Conservation (phyloP, 352 stramenopile species). For the Globisporangium polare region DNA sequence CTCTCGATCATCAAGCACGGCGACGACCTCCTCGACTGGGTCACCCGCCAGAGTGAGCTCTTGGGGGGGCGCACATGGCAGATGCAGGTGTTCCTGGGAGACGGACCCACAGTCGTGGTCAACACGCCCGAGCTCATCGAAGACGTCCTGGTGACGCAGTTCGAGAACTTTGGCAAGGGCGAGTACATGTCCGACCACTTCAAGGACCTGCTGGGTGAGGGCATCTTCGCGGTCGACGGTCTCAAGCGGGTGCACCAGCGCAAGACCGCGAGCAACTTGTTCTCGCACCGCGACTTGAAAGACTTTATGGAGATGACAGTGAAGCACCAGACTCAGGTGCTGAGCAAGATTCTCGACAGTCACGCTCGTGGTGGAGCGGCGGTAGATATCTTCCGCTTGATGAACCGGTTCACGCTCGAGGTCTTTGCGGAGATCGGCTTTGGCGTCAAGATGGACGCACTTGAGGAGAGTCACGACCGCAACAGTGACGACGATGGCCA, state of each 20-base stretch:
- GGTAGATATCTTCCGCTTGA: constrained; percentile 17
- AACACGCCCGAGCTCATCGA: constrained; percentile 26
- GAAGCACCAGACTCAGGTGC: neutral
- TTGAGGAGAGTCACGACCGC: neutral
- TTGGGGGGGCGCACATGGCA: constrained; percentile 24
- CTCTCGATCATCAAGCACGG: constrained; percentile 20
- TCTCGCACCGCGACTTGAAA: constrained; percentile 30
- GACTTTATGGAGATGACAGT: constrained; percentile 27
- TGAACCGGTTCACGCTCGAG: constrained; percentile 28
- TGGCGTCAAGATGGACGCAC: neutral
- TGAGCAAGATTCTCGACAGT: neutral
- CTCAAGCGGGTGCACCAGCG: constrained; percentile 40
- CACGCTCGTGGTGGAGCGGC: neutral
- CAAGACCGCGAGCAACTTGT: constrained; percentile 49
- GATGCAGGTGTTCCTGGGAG: constrained; percentile 26
- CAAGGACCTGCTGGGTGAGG: constrained; percentile 28
- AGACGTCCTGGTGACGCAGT: constrained; percentile 35
- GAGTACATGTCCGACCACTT: constrained; percentile 26
- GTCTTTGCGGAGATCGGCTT: constrained; percentile 7
- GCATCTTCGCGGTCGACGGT: constrained; percentile 36
- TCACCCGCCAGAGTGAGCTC: constrained; percentile 17
- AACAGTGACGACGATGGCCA: neutral
- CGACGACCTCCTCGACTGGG: constrained; percentile 28
- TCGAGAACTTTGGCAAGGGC: constrained; percentile 25
- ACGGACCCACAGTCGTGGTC: constrained; percentile 19